Conservation (phyloP, 1,284 basidiomycete species). For the Stygiomarasmius scandens region DNA sequence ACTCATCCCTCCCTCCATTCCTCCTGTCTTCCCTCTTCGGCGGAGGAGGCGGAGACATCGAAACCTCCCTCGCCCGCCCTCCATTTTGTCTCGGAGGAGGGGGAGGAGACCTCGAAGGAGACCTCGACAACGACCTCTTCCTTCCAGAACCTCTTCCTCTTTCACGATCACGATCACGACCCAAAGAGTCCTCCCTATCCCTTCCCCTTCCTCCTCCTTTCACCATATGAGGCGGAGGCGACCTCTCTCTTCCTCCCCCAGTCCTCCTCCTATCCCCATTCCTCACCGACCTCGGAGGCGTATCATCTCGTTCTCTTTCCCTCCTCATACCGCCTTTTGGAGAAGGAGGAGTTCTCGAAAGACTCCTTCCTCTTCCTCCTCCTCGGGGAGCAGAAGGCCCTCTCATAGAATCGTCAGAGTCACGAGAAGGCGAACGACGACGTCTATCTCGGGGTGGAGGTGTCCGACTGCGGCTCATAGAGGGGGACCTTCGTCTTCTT, state of each 20-base stretch:
- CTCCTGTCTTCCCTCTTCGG: conserved; percentile 27
- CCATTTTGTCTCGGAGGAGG: conserved; percentile 22
- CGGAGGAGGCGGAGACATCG: conserved; percentile 21
- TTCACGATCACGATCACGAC: background rate
- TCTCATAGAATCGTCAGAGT: conserved; percentile 9
- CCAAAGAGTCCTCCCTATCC: background rate
- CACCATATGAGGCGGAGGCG: conserved; percentile 5
- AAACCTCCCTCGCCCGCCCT: conserved; percentile 20
- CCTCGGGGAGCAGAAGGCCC: too few species aligned
- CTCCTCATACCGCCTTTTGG: too few species aligned
- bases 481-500: background rate
- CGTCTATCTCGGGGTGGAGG: conserved; percentile 23
- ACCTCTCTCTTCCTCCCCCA: background rate
- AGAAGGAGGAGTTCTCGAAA: conserved; percentile 39
- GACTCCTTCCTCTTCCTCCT: conserved; percentile 23
- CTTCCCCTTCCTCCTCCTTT: background rate
- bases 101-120: conserved; percentile 22
- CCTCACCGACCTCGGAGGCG: conserved; percentile 24
- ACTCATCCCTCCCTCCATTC: conserved; percentile 11
- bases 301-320: conserved; percentile 31
- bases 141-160: conserved; percentile 21
- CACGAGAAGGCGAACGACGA: conserved; percentile 25
- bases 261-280: conserved; percentile 16
- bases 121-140: conserved; percentile 18
- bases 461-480: too few species aligned